phyloP scores from a whole-genome alignment of 2,329 filamentous ascomycete species.

The Tolypocladium capitatum region DNA sequence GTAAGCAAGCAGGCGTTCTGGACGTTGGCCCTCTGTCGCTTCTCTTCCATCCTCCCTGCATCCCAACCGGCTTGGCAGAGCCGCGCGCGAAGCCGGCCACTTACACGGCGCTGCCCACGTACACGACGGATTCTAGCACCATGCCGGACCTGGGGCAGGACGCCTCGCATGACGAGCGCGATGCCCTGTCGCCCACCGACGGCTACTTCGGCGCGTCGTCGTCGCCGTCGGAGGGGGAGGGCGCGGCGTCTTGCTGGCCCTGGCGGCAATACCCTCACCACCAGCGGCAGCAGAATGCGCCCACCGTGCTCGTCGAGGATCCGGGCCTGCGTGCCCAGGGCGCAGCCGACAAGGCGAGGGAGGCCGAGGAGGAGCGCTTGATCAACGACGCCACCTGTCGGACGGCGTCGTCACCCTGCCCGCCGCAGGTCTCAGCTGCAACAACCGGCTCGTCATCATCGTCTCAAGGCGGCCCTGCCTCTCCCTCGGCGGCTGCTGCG shows the following conservation, averaged over 20 bases:
- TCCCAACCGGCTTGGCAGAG: too few species aligned
- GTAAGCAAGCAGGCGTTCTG: neutral
- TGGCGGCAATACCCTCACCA: slow-evolving; percentile 8
- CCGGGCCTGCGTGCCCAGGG: slow-evolving; percentile 26
- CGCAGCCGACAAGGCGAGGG: slow-evolving; percentile 25
- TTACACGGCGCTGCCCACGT: too few species aligned
- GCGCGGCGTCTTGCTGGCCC: slow-evolving; percentile 19
- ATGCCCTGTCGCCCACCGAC: slow-evolving; percentile 35
- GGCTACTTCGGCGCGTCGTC: slow-evolving; percentile 35
- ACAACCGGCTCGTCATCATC: neutral
- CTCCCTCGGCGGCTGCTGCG: slow-evolving; percentile 2
- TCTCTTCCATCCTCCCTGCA: too few species aligned
- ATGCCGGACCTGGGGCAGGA: slow-evolving; percentile 23
- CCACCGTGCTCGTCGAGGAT: slow-evolving; percentile 35
- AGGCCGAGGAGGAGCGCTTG: slow-evolving; percentile 28
- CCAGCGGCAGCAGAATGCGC: slow-evolving; percentile 25
- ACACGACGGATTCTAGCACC: slow-evolving; percentile 7
- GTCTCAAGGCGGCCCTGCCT: neutral
- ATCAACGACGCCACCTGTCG: slow-evolving; percentile 13
- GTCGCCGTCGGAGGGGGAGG: slow-evolving; percentile 8
- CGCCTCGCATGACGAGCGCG: slow-evolving; percentile 22
- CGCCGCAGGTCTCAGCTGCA: neutral
- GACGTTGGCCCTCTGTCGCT: neutral
- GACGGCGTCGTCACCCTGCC: slow-evolving; percentile 6
- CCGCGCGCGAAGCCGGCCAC: too few species aligned